Conservation (phyloP, 495 filamentous ascomycete genomes). For the Tuber microsphaerosporum region DNA sequence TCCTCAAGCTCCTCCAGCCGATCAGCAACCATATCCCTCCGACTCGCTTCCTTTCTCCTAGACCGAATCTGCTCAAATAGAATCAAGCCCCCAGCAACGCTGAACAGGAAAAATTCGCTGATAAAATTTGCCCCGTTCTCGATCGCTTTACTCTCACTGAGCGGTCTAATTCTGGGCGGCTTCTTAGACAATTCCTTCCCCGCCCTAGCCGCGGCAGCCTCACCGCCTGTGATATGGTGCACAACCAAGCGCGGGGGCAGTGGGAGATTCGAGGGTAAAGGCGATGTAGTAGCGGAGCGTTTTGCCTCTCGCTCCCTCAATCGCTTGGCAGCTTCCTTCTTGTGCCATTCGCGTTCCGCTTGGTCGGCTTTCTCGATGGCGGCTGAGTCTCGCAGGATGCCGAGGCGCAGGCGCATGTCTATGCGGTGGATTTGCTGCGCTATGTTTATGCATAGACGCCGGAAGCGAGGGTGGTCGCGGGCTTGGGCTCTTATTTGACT, state of each 20-base stretch:
- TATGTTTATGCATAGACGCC: conserved; percentile 60
- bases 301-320: conserved; percentile 37
- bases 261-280: conserved; percentile 39
- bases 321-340: conserved; percentile 42
- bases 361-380: conserved; percentile 64
- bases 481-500: conserved; percentile 91
- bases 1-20: conserved; percentile 53
- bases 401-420: conserved; percentile 87
- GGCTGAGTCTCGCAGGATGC: conserved; percentile 70
- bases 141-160: conserved; percentile 88
- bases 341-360: conserved; percentile 50
- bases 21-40: conserved; percentile 66
- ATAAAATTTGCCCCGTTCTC: conserved; percentile 93
- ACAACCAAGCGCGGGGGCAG: conserved; percentile 16
- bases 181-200: neutral
- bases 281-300: conserved; percentile 50
- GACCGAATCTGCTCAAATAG: conserved; percentile 72
- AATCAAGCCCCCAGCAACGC: conserved; percentile 70
- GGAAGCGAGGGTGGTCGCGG: conserved; percentile 86
- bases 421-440: conserved; percentile 84
- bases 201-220: neutral
- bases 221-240: conserved; percentile 34
- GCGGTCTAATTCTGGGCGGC: conserved; percentile 58
- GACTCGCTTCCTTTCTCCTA: conserved; percentile 67
- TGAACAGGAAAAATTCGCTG: conserved; percentile 79